Base-by-base conservation (phyloP, 2,329 filamentous ascomycete genomes). In the Eutypella sp. region DNA sequence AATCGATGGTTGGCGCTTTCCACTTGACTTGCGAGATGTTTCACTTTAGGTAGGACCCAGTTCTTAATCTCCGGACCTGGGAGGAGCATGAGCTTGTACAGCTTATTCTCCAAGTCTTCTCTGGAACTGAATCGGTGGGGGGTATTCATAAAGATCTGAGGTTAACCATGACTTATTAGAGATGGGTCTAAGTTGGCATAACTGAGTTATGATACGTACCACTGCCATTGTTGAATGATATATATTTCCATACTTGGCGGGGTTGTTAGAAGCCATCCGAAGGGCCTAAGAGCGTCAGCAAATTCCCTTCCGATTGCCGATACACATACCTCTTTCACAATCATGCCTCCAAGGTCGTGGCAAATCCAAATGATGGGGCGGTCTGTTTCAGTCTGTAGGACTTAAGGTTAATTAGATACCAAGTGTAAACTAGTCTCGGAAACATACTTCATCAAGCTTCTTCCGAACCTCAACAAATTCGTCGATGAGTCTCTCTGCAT, bases 341-440 rank as follows among this genome's bases (percentile, higher is more conserved):
- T 50, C 10, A 19, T 42, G 5, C 48, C 48, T 39, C 48, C 48
- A 7, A 50, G 22, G 33, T 50, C 48, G 19, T 48, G 46, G 16
- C 48, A 50, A 18, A 50, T 47, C 48, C 48, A 50, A 37, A 50
- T 46, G 7, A 50, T 38, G 8, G 48, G 48, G 7, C 48, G 48
- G 36, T 50, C 42, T 6, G 38, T 37, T 29, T 50, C 48, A 23
- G 31, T 42, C 39, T 47, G 20, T 33, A 19, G 27, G 27, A 11
- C 5, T 11, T 31, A 13, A 31, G 27, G 7, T 13, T 31, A 11
- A 11, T 31, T 11, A 11, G 27, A 18, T 29, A n/a, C n/a, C 11
- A 15, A 20, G 16, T 27, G 15, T n/a, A 46, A 29, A n/a, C 18
- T 13, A 23, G 22, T 11, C 20, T n/a, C 11, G 27, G n/a, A n/a